Evolutionary conservation across 192 early-diverging fungal species (phyloP).

Genomic region (Coemansia sp.): DNA sequence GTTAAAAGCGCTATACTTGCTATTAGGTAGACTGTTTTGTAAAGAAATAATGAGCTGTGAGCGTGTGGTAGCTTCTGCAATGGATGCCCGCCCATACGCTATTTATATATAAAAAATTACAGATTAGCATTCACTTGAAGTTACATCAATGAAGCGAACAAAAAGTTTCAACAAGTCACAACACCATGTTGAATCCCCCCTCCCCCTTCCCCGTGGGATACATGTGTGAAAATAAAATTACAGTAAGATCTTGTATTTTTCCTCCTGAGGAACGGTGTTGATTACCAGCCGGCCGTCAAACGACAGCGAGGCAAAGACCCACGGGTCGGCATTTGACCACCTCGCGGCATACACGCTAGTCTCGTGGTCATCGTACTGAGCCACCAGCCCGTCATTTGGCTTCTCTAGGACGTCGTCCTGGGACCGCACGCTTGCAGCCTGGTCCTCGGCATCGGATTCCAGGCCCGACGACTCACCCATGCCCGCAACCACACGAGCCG

Average conservation of each 20-base stretch:
- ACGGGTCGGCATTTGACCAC: slow-evolving; percentile 90
- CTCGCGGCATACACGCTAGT: slow-evolving; percentile 88
- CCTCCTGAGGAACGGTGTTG: slow-evolving; percentile 81
- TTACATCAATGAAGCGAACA: too few species aligned
- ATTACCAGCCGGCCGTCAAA: slow-evolving; percentile 93
- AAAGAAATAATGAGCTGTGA: too few species aligned
- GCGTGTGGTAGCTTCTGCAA: too few species aligned
- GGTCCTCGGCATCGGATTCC: not conserved
- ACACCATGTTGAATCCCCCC: too few species aligned
- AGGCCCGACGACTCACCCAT: slow-evolving; percentile 3
- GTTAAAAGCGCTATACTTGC: too few species aligned
- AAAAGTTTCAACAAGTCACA: too few species aligned
- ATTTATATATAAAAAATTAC: too few species aligned
- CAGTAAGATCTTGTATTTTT: slow-evolving; percentile 83
- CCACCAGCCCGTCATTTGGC: slow-evolving; percentile 76
- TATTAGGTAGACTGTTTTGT: too few species aligned
- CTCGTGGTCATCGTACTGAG: slow-evolving; percentile 92
- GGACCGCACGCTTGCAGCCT: slow-evolving; percentile 9
- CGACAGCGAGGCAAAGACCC: slow-evolving; percentile 92
- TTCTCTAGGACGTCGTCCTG: slow-evolving; percentile 18
- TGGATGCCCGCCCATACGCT: too few species aligned
- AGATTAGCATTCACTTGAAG: too few species aligned
- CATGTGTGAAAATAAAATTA: slow-evolving; percentile 14
- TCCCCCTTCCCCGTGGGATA: too few species aligned
- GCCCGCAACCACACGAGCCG: slow-evolving; percentile 55